Base-by-base conservation (phyloP, 1,284 basidiomycete genomes). In the Ustilago nuda region DNA sequence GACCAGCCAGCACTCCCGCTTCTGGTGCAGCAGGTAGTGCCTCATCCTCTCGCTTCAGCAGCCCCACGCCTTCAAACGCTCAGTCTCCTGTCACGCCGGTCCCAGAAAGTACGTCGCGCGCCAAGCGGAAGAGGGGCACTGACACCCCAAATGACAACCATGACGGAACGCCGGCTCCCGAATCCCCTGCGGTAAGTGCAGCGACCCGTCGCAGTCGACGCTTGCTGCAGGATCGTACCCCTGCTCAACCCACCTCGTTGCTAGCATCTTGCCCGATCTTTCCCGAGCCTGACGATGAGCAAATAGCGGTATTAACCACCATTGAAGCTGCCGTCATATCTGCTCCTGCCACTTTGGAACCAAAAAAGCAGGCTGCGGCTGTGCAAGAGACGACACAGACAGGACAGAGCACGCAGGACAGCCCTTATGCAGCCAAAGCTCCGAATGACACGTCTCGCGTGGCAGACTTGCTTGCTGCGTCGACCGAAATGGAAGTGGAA, bases 181-280 rank as follows among this genome's bases (percentile, higher is more conserved):
- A 72, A 19, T 67, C 70, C n/a, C 65, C 70, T 17, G 53, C 61
- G 13, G 64, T 48, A 7, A 35, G 58, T 13, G 60, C 48, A 15
- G 63, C 64, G 0, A 48, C 50, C n/a, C 70, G 70, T 33, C 70
- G 61, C 35, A 63, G 52, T 17, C 17, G 53, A 37, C 61, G 64
- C 6, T 23, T 48, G 6, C 1, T 33, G 32, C 39, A 50, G 36
- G 45, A 36, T 7, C 56, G 13, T n/a, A 33, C 45, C 9, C 33
- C 57, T n/a, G 50, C 57, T 11, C 41, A 15, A 12, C 58, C 65
- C 1, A 43, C 52, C 15, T 72, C 70, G 15, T 35, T 41, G 23
- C 61, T 72, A 12, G 65, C 61, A 7, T 50, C 70, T 2, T 33
- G 61, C 19, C 54, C 70, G 0, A 46, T 60, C 13, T 39, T 45